phyloP scores from a whole-genome alignment of 768 basidiomycete genomes.

The Rhizopogon vinicolor region DNA sequence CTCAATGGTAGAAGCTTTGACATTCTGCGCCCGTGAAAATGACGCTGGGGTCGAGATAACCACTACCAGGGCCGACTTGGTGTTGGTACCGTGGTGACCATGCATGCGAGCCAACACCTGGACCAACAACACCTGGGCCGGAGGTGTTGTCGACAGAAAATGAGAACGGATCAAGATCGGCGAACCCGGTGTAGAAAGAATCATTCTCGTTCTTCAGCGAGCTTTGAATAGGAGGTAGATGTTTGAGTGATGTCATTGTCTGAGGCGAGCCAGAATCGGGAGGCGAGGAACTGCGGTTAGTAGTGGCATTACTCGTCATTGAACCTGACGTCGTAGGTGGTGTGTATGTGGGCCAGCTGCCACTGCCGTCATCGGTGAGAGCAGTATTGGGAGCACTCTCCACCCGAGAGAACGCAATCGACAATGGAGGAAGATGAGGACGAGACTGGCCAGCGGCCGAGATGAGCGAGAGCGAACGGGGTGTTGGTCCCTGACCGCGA shows the following conservation, averaged over 20 bases:
- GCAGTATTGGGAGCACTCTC: conserved; percentile 53
- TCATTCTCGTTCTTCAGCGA: conserved; percentile 34
- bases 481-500: conserved; percentile 2
- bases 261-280: conserved; percentile 19
- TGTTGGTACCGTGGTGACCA: conserved; percentile 27
- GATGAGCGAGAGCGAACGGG: conserved; percentile 24
- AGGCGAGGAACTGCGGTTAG: conserved; percentile 34
- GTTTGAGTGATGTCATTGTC: conserved; percentile 2
- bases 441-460: conserved; percentile 36
- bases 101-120: conserved; percentile 7
- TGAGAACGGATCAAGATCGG: conserved; percentile 49
- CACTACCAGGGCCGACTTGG: conserved; percentile 21
- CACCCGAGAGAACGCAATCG: conserved; percentile 32
- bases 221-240: not conserved
- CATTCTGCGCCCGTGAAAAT: conserved; percentile 31
- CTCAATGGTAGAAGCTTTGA: conserved; percentile 25
- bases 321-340: conserved; percentile 57
- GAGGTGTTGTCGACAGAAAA: conserved; percentile 30
- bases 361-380: conserved; percentile 42
- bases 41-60: conserved; percentile 26
- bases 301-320: conserved; percentile 37
- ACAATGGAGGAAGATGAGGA: conserved; percentile 43
- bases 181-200: conserved; percentile 35
- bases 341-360: conserved; percentile 59
- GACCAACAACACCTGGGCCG: conserved; percentile 10